Evolutionary conservation across 2,329 filamentous ascomycete genomes (phyloP), one percentile per base, ranked within the genome.

Genomic region (Hymenoscyphus fraxineus): DNA sequence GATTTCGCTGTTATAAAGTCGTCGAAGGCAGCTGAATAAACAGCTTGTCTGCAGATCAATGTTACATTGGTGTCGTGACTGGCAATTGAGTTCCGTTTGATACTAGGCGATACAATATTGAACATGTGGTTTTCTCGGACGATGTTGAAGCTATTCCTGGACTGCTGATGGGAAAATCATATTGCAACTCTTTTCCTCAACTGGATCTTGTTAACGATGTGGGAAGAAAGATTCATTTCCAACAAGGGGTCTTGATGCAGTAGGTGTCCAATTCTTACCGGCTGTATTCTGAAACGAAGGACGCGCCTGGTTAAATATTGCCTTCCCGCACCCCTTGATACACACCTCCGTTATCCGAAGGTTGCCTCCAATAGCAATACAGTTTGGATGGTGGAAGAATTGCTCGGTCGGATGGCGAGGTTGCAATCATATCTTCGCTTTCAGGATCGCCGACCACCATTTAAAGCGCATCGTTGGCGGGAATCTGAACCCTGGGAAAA

Each of bases 251-350:
- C 31, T 55, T 38, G 40, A 32, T 38, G 35, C 22, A 44, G 27
- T 40, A 15, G n/a, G 27, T 32, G 38, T 35, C 54, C 54, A 57
- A 27, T 56, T 61, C 59, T 55, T 40, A 61, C 59, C 44, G 47
- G 59, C 22, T 61, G 55, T 55, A 44, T 19, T 38, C 44, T 61
- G 59, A 55, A 61, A 55, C 59, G 54, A 7, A 55, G 31, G 32
- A 31, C 59, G 59, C 59, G 59, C 32, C 59, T 61, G 59, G 59
- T 15, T 61, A 61, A 61, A 55, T 51, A 32, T 55, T 19, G 40
- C 40, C 47, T 47, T 44, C 59, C 59, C 40, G 27, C 54, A 10
- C 22, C 35, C 19, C 6, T 13, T 15, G 9, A n/a, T 31, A 22
- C 32, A 56, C n/a, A 19, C 32, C 44, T 55, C 32, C 32, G 44